Base-by-base conservation (phyloP, 257 asterid species). In the Fraxinus cuspidata region DNA sequence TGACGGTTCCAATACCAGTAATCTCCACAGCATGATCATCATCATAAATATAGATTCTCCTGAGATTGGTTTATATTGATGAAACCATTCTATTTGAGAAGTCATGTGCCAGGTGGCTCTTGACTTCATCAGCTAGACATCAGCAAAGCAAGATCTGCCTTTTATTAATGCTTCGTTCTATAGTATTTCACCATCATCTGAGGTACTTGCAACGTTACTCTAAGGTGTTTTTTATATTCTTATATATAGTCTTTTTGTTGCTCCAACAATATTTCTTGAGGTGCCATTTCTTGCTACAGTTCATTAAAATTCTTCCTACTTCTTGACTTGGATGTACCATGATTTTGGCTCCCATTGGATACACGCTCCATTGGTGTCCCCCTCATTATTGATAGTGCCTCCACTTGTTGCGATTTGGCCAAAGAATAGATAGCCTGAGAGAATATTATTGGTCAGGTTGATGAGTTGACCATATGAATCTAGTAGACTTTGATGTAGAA, bases 81-180 rank as follows among this genome's bases (percentile, higher is more conserved):
- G 27, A 21, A 77, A 70, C 76, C 76, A 77, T 70, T 77, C 76
- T 38, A 11, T 70, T 4, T 60, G 60, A 29, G 73, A 27, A 5
- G 38, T 63, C 72, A 75, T 75, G 10, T 63, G 78, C 27, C 37
- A 75, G 4, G 72, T 75, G 3, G 73, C 67, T 29, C 32, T 49
- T 12, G 32, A 40, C 29, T 75, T 65, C 10, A 75, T 28, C 21
- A 42, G 64, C 16, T 64, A 47, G 7, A 37, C 42, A 37, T 37
- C 42, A 7, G 42, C 42, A 37, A 37, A 7, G 7, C 0, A 1
- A 5, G 42, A 37, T 37, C 42, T 37, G 42, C 42, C 42, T 37
- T 37, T 0, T 9, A 10, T 10, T 8, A 13, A 2, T 38, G 44
- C 12, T 38, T 7, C 44, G 13, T 11, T 9, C 0, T 1, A 38